Evolutionary conservation across 352 stramenopile species (phyloP), one percentile per base, ranked within the genome.

Genomic region (Pythium aphanidermatum): DNA sequence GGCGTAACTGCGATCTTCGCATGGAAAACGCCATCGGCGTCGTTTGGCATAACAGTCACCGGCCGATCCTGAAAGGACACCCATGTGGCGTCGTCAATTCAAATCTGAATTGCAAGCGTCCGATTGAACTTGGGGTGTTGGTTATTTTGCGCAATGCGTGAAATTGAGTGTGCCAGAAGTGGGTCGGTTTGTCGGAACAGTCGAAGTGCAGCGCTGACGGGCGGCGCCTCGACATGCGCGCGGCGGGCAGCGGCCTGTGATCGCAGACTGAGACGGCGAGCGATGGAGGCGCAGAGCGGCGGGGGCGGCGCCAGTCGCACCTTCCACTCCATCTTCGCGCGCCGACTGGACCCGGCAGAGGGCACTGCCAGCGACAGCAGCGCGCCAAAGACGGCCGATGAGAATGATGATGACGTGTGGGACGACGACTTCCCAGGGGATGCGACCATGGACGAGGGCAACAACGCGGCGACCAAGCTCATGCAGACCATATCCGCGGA

Each of bases 311-410:
- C 76, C 29, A 77, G 68, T 45, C 65, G 71, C 59, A 88, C 76
- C 47, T 88, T 88, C 60, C 76, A 66, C 42, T 83, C 76, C 39
- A 79, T 88, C 44, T 88, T 86, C 32, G 69, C 63, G 10, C 39
- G 56, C 19, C 35, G 48, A 16, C 24, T 50, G 31, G 20, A n/a
- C 29, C n/a, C n/a, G n/a, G n/a, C n/a, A n/a, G n/a, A n/a, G n/a
- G n/a, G n/a, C n/a, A n/a, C n/a, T 11, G 20, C 9, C 14, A 27
- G 49, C 0, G 33, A 70, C 12, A 53, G 69, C 17, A 58, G 70
- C 16, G n/a, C n/a, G n/a, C n/a, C n/a, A n/a, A n/a, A n/a, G n/a
- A n/a, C n/a, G n/a, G n/a, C n/a, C n/a, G n/a, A n/a, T n/a, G n/a
- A n/a, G n/a, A n/a, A n/a, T n/a, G 65, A 73, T 13, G 70, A 73